Base-by-base conservation (phyloP, 176 grass and related monocot genomes). In the Elaeis guineensis region DNA sequence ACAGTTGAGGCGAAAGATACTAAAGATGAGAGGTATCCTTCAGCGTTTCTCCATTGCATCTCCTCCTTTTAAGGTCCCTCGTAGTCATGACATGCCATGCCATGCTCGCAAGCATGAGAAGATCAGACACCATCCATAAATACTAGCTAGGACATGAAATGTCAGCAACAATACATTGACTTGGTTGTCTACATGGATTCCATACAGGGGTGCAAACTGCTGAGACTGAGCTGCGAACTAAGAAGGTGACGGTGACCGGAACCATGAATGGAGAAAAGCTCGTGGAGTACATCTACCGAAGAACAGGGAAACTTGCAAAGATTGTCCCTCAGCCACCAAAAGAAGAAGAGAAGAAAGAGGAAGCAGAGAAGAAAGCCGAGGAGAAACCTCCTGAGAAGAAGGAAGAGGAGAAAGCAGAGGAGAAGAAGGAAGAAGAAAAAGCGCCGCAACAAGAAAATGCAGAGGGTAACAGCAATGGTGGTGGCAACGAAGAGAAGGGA, bases 1-100 rank as follows among this genome's bases (percentile, higher is more conserved):
- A 55, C 90, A 89, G 50, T 73, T 95, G 25, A 74, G 80, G 19
- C 78, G 29, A 25, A 95, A 81, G 77, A 81, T 95, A 5, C 56
- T 83, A 35, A 81, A 77, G 67, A 86, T 95, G 77, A 81, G 49
- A 76, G 85, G 86, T 89, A 69, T 50, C 15, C 49, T 53, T 49
- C 53, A 17, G 62, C 7, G 70, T 52, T 8, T 44, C 19, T 50
- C 25, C 59, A 6, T 0, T 35, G n/a, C n/a, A n/a, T n/a, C n/a
- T n/a, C n/a, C n/a, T n/a, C 32, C 32, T 35, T 35, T 35, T 9
- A 35, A 35, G 32, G 32, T 1, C 32, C 32, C 32, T 35, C 11
- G 7, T 28, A 28, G 25, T 5, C 25, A 28, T 28, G 25, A 35
- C n/a, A n/a, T n/a, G n/a, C n/a, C 32, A 35, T 9, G 32, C 32